Base-by-base conservation (phyloP, 192 early-diverging fungal species). In the Coemansia sp. region DNA sequence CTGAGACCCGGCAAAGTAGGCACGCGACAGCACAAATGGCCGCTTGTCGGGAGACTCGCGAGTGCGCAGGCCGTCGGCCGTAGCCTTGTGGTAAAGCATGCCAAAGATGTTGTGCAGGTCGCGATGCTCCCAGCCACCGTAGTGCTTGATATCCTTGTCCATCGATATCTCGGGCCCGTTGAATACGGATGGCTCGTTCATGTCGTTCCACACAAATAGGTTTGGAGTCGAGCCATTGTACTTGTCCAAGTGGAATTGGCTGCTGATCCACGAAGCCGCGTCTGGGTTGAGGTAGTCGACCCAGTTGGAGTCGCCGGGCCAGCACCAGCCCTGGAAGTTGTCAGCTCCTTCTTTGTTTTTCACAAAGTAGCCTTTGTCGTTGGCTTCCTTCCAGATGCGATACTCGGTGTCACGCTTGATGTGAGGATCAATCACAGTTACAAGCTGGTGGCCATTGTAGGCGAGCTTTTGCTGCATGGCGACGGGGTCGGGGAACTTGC, bases 141-240 rank as follows among this genome's bases (percentile, higher is more conserved):
- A 70, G 74, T 99, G 98, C 64, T 95, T 80, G 52, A 89, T 84
- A 74, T 98, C 96, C 83, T 97, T 98, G 44, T 88, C 93, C 87
- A 97, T 93, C 4, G 97, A 97, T 47, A 95, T 95, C 68, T 99
- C 98, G 27, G 98, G 96, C 0, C 97, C 96, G 78, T 82, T 97
- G 72, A 99, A 99, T 4, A 99, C 91, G 6, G 92, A 90, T 1
- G 95, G 96, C 82, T 99, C 98, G 74, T 99, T 99, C 98, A 99
- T 99, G 68, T 99, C 98, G 78, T 98, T 98, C 98, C 98, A 99
- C 2, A 94, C 90, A 77, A 91, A 95, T 18, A 98, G 85, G 43
- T 73, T 73, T 18, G 84, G 79, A 11, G 94, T 93, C 9, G 93
- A 93, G 29, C 92, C 94, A 64, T 90, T 78, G 80, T 96, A 99